phyloP scores from a whole-genome alignment of 352 stramenopile species.

The Phytopythium vexans region DNA sequence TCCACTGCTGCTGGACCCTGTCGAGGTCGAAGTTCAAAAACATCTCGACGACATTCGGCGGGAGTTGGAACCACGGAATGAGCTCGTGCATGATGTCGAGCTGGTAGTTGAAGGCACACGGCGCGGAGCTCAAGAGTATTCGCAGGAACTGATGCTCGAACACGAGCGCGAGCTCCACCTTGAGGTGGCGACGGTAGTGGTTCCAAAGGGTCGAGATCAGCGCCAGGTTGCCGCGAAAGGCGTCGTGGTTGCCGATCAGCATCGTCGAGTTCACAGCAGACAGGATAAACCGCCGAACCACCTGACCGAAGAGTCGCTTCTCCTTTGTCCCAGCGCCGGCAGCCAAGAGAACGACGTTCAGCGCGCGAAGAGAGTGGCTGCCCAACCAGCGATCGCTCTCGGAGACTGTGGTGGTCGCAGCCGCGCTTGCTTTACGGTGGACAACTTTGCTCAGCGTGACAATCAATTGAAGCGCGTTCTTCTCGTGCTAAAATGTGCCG shows the following conservation, averaged over 20 bases:
- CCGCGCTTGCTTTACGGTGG: constrained; percentile 41
- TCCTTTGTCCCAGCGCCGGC: constrained; percentile 45
- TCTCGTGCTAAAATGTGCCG: constrained; percentile 37
- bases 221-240: constrained; percentile 60
- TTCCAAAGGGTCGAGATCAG: constrained; percentile 82
- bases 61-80: constrained; percentile 73
- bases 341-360: constrained; percentile 70
- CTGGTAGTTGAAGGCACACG: constrained; percentile 51
- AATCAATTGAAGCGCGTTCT: constrained; percentile 70
- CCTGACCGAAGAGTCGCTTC: constrained; percentile 63
- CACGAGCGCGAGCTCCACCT: constrained; percentile 77
- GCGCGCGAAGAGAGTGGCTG: constrained; percentile 57
- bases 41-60: constrained; percentile 86
- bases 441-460: constrained; percentile 73
- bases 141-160: constrained; percentile 83
- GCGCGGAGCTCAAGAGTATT: constrained; percentile 52
- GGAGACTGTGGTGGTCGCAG: constrained; percentile 20
- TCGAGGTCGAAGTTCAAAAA: constrained; percentile 89
- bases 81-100: constrained; percentile 80
- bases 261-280: constrained; percentile 64
- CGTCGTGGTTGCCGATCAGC: constrained; percentile 48
- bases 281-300: constrained; percentile 75
- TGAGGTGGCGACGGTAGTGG: constrained; percentile 78
- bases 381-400: constrained; percentile 60
- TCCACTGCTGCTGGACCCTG: constrained; percentile 77